Evolutionary conservation across 257 asterid species (phyloP).

Genomic region (Solanum paucissectum): DNA sequence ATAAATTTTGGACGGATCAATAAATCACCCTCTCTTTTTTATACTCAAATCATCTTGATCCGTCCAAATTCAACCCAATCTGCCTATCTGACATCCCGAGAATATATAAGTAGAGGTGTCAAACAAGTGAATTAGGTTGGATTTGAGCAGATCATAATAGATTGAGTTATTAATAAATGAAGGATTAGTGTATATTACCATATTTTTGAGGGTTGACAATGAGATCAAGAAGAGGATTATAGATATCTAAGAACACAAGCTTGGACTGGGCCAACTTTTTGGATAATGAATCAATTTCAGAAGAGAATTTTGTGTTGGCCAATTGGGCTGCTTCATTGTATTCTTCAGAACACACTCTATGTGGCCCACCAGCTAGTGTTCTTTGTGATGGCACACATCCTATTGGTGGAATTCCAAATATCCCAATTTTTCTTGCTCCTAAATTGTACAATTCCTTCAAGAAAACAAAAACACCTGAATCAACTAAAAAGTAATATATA

Average conservation of each 20-base stretch:
- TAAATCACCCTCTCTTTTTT: background rate
- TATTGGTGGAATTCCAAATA: slow-evolving; percentile 31
- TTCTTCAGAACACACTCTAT: slow-evolving; percentile 17
- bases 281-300: slow-evolving; percentile 4
- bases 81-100: background rate
- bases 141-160: too few relatives aligned
- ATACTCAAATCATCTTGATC: background rate
- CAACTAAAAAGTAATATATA: background rate
- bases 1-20: background rate
- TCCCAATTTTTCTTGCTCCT: slow-evolving; percentile 32
- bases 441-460: slow-evolving; percentile 19
- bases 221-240: slow-evolving; percentile 21
- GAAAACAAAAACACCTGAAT: background rate
- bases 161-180: background rate
- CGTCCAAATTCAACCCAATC: background rate
- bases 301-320: slow-evolving; percentile 25
- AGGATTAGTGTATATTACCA: slow-evolving; percentile 10
- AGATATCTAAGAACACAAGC: slow-evolving; percentile 16
- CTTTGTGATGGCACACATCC: slow-evolving; percentile 49
- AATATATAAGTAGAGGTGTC: background rate
- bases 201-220: slow-evolving; percentile 19
- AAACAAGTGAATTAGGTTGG: too few relatives aligned
- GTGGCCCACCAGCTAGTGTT: slow-evolving; percentile 29
- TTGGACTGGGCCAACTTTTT: slow-evolving; percentile 9
- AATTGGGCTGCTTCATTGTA: slow-evolving; percentile 29